Evolutionary conservation across 208 protist genomes (phyloP), one percentile per base, ranked within the genome.

Genomic region (Tritrichomonas musculus): DNA sequence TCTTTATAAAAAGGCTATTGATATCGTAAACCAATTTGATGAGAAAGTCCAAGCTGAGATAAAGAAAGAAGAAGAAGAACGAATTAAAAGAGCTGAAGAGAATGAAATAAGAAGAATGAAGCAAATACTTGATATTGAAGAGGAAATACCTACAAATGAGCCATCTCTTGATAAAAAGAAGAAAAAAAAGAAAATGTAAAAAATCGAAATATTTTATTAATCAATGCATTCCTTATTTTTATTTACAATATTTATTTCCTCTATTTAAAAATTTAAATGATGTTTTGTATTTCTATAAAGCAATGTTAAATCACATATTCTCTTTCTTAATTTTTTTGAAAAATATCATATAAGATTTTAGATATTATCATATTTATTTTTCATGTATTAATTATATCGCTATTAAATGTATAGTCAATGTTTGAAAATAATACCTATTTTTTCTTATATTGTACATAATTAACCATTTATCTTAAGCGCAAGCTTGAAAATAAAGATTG

Each of bases 1-100:
- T 22, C 77, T 88, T 11, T 47, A 25, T 8, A 17, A 57, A 5
- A 17, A 88, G 27, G 77, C 77, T 2, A 14, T 33, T 17, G 47
- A 88, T 17, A 88, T 44, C 17, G 47, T 88, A 2, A 9, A 5
- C 0, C 13, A 88, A 17, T 88, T 53, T 57, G 77, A 88, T 8
- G 77, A 88, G 17, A 30, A 57, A 39, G 22, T 88, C 13, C 14
- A 88, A 57, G 47, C 5, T 3, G 77, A 88, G 5, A 53, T 53
- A 27, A 57, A 17, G n/a, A 20, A n/a, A 1, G 77, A 88, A 88
- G 47, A 88, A 88, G 77, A 88, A 88, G 77, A 88, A 88, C 53
- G 44, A 49, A 47, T 33, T 11, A 88, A 39, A n/a, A 53, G 77
- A 53, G 47, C 47, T 17, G 47, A 88, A 57, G 47, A 53, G 39